Evolutionary conservation across 805 yeast genomes (phyloP).

Genomic region (Candida xiaguanensis): DNA sequence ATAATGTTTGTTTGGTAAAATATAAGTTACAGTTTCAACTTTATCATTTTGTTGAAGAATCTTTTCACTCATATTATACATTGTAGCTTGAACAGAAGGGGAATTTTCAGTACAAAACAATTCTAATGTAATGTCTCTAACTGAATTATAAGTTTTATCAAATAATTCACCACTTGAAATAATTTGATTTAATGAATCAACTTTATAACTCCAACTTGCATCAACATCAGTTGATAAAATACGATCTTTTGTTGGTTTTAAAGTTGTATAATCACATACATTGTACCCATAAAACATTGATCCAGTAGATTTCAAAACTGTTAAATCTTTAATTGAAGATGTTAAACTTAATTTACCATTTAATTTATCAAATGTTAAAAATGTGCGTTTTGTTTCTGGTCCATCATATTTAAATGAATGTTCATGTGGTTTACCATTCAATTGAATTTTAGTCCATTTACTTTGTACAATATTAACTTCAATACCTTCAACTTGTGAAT

Average conservation of each 20-base stretch:
- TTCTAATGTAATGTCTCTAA: constrained; percentile 66
- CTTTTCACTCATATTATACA: constrained; percentile 84
- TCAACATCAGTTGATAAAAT: constrained; percentile 83
- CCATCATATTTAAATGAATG: constrained; percentile 88
- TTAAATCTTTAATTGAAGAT: constrained; percentile 74
- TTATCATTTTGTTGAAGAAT: constrained; percentile 58
- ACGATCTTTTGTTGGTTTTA: constrained; percentile 79
- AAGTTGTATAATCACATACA: constrained; percentile 84
- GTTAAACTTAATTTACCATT: constrained; percentile 52
- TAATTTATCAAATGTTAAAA: constrained; percentile 47
- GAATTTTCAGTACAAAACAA: constrained; percentile 83
- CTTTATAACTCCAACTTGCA: constrained; percentile 64
- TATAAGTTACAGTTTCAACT: constrained; percentile 64
- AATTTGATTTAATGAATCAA: constrained; percentile 50
- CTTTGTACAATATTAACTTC: constrained; percentile 66
- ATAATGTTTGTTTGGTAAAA: constrained; percentile 90
- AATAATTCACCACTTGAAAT: constrained; percentile 60
- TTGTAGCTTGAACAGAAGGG: constrained; percentile 94
- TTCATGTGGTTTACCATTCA: constrained; percentile 70
- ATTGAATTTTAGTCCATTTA: constrained; percentile 75
- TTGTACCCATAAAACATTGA: constrained; percentile 89
- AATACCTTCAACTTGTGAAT: constrained; percentile 71
- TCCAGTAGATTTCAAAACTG: constrained; percentile 86
- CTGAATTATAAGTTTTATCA: constrained; percentile 59
- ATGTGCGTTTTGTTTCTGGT: constrained; percentile 68